A percentile compares a stretch with the other conserved stretches of the same genome.
phyloP scores from a whole-genome alignment of 2,329 filamentous ascomycete species.

The Juglanconis oblonga region DNA sequence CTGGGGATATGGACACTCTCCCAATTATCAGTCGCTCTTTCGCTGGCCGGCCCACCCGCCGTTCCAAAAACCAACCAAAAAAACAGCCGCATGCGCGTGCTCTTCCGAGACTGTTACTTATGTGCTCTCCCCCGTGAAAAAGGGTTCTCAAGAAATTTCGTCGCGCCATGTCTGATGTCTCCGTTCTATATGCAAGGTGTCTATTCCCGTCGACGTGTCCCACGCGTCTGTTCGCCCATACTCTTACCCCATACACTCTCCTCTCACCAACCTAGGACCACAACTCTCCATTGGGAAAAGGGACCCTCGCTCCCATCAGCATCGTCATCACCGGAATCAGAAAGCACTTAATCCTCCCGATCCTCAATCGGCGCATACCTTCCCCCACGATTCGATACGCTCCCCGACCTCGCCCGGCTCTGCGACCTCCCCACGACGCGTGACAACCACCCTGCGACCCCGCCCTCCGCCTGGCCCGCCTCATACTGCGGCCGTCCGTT shows the following conservation, averaged over 20 bases:
- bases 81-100: background rate
- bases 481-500: conserved; percentile 39
- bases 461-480: conserved; percentile 25
- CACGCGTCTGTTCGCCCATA: background rate
- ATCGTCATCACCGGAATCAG: background rate
- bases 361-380: conserved; percentile 41
- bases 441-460: conserved; percentile 50
- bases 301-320: background rate
- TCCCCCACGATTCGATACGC: conserved; percentile 30
- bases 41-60: too few relatives aligned
- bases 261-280: too few relatives aligned
- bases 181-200: conserved; percentile 7
- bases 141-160: background rate
- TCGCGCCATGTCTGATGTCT: background rate
- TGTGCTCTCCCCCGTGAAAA: background rate
- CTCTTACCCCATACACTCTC: too few relatives aligned
- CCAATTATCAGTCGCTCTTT: too few relatives aligned
- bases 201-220: background rate
- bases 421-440: conserved; percentile 31
- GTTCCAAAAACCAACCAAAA: too few relatives aligned
- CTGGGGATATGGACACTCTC: too few relatives aligned
- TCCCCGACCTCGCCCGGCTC: conserved; percentile 32
- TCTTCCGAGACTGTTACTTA: background rate
- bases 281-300: background rate
- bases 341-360: conserved; percentile 32